Conservation (phyloP, 805 yeast genomes). For the Hanseniaspora singularis region DNA sequence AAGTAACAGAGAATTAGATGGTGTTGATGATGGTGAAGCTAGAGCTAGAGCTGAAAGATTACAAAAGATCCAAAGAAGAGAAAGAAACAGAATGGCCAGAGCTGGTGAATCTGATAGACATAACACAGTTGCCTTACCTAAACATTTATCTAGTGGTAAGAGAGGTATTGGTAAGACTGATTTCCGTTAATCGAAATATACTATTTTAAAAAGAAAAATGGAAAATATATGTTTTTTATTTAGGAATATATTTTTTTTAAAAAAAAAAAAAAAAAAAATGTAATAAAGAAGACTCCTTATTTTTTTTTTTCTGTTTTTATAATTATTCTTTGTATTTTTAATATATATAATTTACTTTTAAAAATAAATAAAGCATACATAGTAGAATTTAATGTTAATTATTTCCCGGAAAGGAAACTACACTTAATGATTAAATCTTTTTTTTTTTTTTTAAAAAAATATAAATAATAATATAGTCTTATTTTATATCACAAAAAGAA, state of each 20-base stretch:
- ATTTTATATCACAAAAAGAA: too few relatives aligned
- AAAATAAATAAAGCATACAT: too few relatives aligned
- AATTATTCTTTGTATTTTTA: too few relatives aligned
- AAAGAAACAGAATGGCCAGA: conserved; percentile 81
- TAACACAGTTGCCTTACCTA: conserved; percentile 70
- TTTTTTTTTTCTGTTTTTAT: too few relatives aligned
- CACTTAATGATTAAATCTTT: too few relatives aligned
- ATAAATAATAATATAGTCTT: too few relatives aligned
- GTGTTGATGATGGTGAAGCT: conserved; percentile 68
- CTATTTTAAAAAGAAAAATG: background rate
- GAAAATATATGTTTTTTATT: too few relatives aligned
- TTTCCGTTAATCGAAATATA: conserved; percentile 46
- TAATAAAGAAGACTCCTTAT: too few relatives aligned
- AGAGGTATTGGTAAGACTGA: conserved; percentile 91
- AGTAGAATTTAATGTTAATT: too few relatives aligned
- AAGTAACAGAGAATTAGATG: conserved; percentile 73
- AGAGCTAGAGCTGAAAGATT: conserved; percentile 78
- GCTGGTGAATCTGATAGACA: conserved; percentile 96
- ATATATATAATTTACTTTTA: too few relatives aligned
- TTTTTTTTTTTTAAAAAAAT: too few relatives aligned
- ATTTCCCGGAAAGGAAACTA: too few relatives aligned
- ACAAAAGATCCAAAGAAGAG: conserved; percentile 82
- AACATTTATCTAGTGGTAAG: conserved; percentile 92
- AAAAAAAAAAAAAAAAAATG: background rate
- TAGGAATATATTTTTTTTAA: conserved; percentile 1